Evolutionary conservation across 495 filamentous ascomycete species (phyloP).

Genomic region (Parathielavia appendiculata): DNA sequence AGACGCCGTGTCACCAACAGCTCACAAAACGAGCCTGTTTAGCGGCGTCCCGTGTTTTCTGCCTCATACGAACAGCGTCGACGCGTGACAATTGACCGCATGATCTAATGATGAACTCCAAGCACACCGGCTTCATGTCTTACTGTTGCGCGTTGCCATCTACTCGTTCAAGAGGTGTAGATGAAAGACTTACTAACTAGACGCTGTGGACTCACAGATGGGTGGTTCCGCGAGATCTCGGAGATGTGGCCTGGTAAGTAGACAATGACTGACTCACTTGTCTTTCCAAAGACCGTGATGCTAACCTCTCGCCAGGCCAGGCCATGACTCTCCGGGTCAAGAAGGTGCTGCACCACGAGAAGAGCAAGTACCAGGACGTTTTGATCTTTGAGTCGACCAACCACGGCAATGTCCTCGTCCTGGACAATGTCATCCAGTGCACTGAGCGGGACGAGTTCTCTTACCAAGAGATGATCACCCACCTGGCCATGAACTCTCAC

Average conservation of each 20-base stretch:
- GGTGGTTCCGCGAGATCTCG: slow-evolving; percentile 98
- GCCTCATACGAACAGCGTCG: slow-evolving; percentile 1
- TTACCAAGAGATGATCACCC: slow-evolving; percentile 99
- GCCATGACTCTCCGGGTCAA: slow-evolving; percentile 98
- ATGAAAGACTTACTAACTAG: slow-evolving; percentile 5
- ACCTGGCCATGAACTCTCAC: slow-evolving; percentile 97
- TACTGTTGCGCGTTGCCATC: no score
- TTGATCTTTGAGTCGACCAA: slow-evolving; percentile 96
- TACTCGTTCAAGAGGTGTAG: no score
- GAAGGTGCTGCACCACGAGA: slow-evolving; percentile 96
- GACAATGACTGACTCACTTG: neutral
- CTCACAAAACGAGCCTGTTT: neutral
- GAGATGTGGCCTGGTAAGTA: slow-evolving; percentile 85
- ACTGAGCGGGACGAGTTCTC: slow-evolving; percentile 98
- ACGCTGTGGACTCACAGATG: slow-evolving; percentile 55
- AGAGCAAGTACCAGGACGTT: slow-evolving; percentile 97
- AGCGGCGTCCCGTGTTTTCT: neutral
- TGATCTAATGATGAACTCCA: neutral
- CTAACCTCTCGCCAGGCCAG: slow-evolving; percentile 51
- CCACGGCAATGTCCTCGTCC: slow-evolving; percentile 93
- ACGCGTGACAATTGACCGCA: neutral
- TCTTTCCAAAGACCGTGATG: neutral
- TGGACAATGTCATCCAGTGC: slow-evolving; percentile 98
- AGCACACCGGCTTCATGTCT: no score
- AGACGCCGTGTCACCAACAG: neutral